These are phyloP conservation scores for Colletotrichum echinochloae DNA, from an alignment of 2,329 filamentous ascomycete species.

Conservation along the genomic window DNA sequence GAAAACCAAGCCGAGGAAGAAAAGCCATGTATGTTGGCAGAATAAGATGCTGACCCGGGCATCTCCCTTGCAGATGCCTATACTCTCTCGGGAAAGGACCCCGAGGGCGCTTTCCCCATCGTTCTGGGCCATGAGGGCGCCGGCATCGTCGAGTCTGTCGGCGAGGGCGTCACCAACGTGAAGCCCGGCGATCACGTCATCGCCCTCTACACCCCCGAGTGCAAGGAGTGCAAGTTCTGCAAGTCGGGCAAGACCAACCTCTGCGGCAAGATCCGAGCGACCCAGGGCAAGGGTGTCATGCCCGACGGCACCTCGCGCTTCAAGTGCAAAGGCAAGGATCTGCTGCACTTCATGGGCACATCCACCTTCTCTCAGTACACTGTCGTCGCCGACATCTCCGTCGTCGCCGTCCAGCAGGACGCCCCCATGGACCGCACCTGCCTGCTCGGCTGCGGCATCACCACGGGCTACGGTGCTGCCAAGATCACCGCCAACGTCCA, in stretches of 20 bases:
- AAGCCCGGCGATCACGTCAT: slow-evolving; percentile 94
- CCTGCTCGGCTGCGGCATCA: slow-evolving; percentile 97
- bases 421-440: slow-evolving; percentile 97
- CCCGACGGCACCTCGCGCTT: slow-evolving; percentile 96
- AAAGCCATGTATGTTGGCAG: not conserved
- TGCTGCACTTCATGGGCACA: slow-evolving; percentile 99
- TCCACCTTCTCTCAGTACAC: slow-evolving; percentile 99
- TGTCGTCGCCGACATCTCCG: slow-evolving; percentile 97
- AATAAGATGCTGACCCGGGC: not conserved
- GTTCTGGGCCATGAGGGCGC: slow-evolving; percentile 92
- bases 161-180: slow-evolving; percentile 93
- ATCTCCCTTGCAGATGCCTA: slow-evolving; percentile 77
- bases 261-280: slow-evolving; percentile 96
- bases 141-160: slow-evolving; percentile 91
- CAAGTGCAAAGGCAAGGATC: slow-evolving; percentile 92
- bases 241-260: slow-evolving; percentile 99
- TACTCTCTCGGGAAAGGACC: slow-evolving; percentile 95
- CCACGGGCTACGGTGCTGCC: slow-evolving; percentile 96
- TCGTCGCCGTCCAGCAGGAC: slow-evolving; percentile 90
- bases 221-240: slow-evolving; percentile 99
- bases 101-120: slow-evolving; percentile 92
- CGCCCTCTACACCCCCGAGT: slow-evolving; percentile 95
- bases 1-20: slow-evolving; percentile 27
- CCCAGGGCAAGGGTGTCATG: slow-evolving; percentile 96
- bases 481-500: slow-evolving; percentile 93